Base-by-base conservation (phyloP, 495 filamentous ascomycete species). In the Neurospora sp. region DNA sequence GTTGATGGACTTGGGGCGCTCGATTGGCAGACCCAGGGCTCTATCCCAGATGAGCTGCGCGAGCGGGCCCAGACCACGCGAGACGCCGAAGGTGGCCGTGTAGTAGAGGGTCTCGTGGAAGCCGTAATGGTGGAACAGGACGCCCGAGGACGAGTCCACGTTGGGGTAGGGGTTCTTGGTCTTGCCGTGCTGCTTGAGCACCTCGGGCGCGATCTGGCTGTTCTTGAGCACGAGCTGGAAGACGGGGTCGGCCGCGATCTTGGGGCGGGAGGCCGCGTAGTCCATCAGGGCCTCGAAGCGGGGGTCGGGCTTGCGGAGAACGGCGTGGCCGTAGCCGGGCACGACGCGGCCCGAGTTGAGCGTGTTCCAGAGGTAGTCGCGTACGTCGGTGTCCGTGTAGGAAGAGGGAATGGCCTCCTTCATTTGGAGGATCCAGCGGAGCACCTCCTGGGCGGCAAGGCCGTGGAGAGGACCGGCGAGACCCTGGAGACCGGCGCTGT, bases 121-220 rank as follows among this genome's bases (percentile, higher is more conserved):
- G 69, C 94, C 96, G 78, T 96, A 99, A 82, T 98, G 94, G 80
- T 98, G 89, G 88, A 99, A 98, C 44, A 99, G 86, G 5, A 97
- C 96, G 71, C 96, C 96, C 2, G 93, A 97, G 71, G 88, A 89
- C 20, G 90, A 92, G 82, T 99, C 96, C 70, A 99, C 96, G 78
- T 99, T 99, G 65, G 96, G 96, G 82, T 93, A 94, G 9, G 94
- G 94, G 86, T 98, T 98, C 88, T 98, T 98, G 76, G 96, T 98
- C 91, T 98, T 98, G 78, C 96, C 96, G 77, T 99, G 96, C 84
- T 97, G 89, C 71, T 87, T 93, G 74, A 99, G 83, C 38, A 99
- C 96, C 18, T 88, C 87, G 12, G 96, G 96, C 0, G 96, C 96
- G 69, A 90, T 85, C 71, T 84, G 81, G 76, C 85, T 87, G 83